Base-by-base conservation (phyloP, 331 rosid genomes). In the Erythrophleum ivorense region DNA sequence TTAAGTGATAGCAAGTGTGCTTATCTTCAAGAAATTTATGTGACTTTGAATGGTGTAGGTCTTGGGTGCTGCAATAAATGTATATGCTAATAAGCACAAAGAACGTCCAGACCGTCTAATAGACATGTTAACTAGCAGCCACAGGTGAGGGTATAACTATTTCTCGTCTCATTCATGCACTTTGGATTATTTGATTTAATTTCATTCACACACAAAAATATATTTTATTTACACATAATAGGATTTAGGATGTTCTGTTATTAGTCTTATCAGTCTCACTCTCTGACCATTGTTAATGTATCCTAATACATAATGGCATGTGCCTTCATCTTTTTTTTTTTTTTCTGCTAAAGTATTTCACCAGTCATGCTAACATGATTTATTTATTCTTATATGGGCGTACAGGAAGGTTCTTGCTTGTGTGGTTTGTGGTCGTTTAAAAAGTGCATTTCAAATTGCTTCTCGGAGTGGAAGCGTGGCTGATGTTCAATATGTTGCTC, bases 391-490 rank as follows among this genome's bases (percentile, higher is more conserved):
- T 76, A 80, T 45, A 79, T 87, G 87, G 78, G 45, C 59, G 9
- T 83, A 83, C 99, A 95, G 99, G 91, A 95, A 93, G 81, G 99
- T 95, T 88, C 91, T 95, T 89, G 99, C 99, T 75, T 95, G 99
- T 86, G 99, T 95, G 78, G 97, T 95, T 71, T 95, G 99, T 84
- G 99, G 99, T 64, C 99, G 99, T 78, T 91, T 95, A 13, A 95
- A 95, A 91, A 95, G 99, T 80, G 98, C 99, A 81, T 95, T 95
- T 88, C 99, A 95, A 88, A 90, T 95, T 86, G 99, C 99, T 84
- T 93, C 98, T 15, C 91, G 97, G 78, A 95, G 99, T 85, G 99
- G 99, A 82, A 95, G 99, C 77, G 98, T 95, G 62, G 99, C 99
- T 68, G 99, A 95, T 90, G 99, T 95, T 78, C 94, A 95, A 85